Base-by-base conservation (phyloP, 495 filamentous ascomycete genomes). In the Neurospora intermedia region DNA sequence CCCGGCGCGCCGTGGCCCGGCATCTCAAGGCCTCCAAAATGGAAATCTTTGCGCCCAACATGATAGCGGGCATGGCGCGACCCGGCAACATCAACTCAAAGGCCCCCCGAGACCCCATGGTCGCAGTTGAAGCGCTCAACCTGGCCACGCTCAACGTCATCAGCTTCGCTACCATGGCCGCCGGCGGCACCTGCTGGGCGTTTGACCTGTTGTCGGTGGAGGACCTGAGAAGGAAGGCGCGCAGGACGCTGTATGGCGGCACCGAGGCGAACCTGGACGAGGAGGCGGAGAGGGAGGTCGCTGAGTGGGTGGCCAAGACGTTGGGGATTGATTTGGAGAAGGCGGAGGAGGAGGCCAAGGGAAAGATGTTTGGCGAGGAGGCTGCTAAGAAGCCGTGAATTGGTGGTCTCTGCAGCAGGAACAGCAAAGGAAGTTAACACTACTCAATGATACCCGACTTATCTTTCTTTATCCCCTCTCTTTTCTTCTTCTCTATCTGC, bases 111-210 rank as follows among this genome's bases (percentile, higher is more conserved):
- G 87, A 91, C 69, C 83, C 86, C 2, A 74, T 88, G 40, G 88
- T 94, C 27, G 94, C 94, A 0, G 78, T 93, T 59, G 90, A 95
- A 79, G 94, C 94, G 6, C 83, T 97, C 13, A 90, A 88, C 70
- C 80, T 97, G n/a, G 94, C 94, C 0, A 96, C 93, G 0, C 83
- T 97, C 72, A 95, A 96, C 76, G 90, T 93, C 5, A 35, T 90
- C 35, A 90, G 88, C 72, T 87, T 93, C 48, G 86, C 83, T 13
- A 89, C 96, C 81, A 89, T 93, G 87, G 77, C 81, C 16, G 83
- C 83, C 9, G 94, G 94, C 6, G 93, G 89, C 0, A 74, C 87
- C 40, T 77, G 91, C 39, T 96, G 88, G 85, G 89, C 87, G 0
- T 85, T 94, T 59, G 89, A 96, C 80, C 86, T 97, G 54, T 89